Conservation (phyloP, 2,329 filamentous ascomycete genomes). For the Escovopsis weberi region DNA sequence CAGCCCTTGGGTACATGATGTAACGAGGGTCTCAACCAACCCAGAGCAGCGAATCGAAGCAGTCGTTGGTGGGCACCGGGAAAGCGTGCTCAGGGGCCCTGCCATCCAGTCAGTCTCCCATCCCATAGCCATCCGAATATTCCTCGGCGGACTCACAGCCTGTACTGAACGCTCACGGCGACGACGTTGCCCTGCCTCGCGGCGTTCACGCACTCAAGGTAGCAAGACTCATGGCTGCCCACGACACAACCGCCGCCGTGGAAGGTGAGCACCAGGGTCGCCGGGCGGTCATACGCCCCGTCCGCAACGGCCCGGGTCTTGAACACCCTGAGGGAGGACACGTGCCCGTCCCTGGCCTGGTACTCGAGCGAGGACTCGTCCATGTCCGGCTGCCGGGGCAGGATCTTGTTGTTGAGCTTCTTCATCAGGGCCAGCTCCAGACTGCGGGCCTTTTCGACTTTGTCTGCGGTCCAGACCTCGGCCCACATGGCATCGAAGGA, state of each 20-base stretch:
- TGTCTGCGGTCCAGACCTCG: neutral
- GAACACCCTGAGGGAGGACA: too few species aligned
- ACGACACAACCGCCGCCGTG: neutral
- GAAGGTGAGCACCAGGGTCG: neutral
- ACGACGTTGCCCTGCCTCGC: neutral
- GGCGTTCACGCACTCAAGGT: neutral
- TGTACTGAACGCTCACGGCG: neutral
- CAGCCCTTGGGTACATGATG: too few species aligned
- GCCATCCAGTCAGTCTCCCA: neutral
- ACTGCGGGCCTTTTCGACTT: too few species aligned
- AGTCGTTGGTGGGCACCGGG: neutral
- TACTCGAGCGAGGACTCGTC: too few species aligned
- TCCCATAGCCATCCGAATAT: neutral
- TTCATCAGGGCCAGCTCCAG: too few species aligned
- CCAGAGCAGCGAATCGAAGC: neutral
- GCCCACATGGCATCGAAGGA: neutral
- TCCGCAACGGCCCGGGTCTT: too few species aligned
- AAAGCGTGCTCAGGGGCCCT: neutral
- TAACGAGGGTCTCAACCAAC: neutral
- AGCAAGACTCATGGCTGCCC: neutral
- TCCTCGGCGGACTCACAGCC: neutral
- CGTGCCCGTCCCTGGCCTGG: too few species aligned
- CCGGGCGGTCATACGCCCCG: too few species aligned
- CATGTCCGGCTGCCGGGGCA: too few species aligned
- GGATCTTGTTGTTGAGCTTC: too few species aligned